Evolutionary conservation across 139 green algal species (phyloP).

Genomic region (Closterium sp.): DNA sequence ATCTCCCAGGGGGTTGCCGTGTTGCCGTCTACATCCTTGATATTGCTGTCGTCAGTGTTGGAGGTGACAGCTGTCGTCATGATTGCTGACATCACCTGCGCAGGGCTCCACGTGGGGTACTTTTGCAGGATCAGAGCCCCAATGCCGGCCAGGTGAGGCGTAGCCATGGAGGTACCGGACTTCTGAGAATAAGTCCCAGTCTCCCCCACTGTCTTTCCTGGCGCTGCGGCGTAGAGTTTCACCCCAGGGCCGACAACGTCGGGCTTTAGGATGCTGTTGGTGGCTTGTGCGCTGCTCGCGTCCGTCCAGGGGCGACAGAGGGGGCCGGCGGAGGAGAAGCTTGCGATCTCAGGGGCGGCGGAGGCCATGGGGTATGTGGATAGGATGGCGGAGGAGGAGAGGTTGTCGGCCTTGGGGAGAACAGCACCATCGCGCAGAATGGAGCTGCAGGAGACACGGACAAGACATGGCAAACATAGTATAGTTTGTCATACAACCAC

Average conservation of each 20-base stretch:
- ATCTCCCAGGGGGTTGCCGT: neutral
- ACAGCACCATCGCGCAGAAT: neutral
- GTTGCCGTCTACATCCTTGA: neutral
- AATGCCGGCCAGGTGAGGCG: neutral
- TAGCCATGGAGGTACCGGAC: neutral
- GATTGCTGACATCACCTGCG: neutral
- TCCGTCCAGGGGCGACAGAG: neutral
- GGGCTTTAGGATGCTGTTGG: neutral
- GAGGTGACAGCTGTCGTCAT: neutral
- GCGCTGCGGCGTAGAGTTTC: neutral
- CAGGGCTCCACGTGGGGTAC: constrained; percentile 5
- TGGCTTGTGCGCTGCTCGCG: neutral
- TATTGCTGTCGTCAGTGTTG: neutral
- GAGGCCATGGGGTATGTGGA: too few species aligned
- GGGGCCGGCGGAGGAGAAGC: neutral
- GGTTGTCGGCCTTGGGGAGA: neutral
- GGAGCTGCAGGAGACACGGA: neutral
- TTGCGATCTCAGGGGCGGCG: neutral
- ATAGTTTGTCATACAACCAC: too few species aligned
- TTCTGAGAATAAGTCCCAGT: neutral
- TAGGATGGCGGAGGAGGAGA: too few species aligned
- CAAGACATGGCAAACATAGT: too few species aligned
- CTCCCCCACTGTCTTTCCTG: neutral
- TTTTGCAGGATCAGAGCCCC: neutral
- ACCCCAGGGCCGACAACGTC: neutral